Evolutionary conservation across 1,139 yeast species (phyloP).

Genomic region (Cylindricascospora bacillispora): DNA sequence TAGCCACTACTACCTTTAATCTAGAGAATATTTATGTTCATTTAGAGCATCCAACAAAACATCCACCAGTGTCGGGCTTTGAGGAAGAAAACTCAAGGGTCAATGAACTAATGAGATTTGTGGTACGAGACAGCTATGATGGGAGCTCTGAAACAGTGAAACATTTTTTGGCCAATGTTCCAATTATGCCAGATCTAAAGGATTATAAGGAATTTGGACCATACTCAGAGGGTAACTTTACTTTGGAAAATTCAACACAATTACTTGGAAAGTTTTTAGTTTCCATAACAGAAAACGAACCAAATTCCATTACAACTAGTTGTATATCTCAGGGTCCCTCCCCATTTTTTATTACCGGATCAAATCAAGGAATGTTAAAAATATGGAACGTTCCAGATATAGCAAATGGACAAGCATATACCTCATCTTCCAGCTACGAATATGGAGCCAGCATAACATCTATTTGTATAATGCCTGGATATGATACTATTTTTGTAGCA

Average conservation of each 20-base stretch:
- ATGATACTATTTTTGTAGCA: slow-evolving; percentile 57
- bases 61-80: slow-evolving; percentile 4
- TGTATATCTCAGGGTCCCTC: slow-evolving; percentile 46
- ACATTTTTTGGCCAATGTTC: slow-evolving; percentile 40
- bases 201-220: slow-evolving; percentile 64
- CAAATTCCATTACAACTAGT: slow-evolving; percentile 40
- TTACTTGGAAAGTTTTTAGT: slow-evolving; percentile 43
- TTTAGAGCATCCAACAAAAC: slow-evolving; percentile 27
- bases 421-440: slow-evolving; percentile 39
- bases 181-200: slow-evolving; percentile 43
- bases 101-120: slow-evolving; percentile 8
- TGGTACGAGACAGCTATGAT: slow-evolving; percentile 40
- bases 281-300: slow-evolving; percentile 42
- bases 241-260: slow-evolving; percentile 3
- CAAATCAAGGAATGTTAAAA: slow-evolving; percentile 56
- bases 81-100: slow-evolving; percentile 2
- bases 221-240: slow-evolving; percentile 9
- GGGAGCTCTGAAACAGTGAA: slow-evolving; percentile 58
- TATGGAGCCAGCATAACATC: slow-evolving; percentile 37
- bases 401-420: slow-evolving; percentile 51
- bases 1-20: slow-evolving; percentile 44
- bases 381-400: slow-evolving; percentile 68
- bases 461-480: slow-evolving; percentile 41
- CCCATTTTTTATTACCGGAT: slow-evolving; percentile 64
- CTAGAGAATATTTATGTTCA: slow-evolving; percentile 56